Evolutionary conservation across 495 filamentous ascomycete species (phyloP), one percentile per base, ranked within the genome.

Genomic region (Penicillium bialowiezense): DNA sequence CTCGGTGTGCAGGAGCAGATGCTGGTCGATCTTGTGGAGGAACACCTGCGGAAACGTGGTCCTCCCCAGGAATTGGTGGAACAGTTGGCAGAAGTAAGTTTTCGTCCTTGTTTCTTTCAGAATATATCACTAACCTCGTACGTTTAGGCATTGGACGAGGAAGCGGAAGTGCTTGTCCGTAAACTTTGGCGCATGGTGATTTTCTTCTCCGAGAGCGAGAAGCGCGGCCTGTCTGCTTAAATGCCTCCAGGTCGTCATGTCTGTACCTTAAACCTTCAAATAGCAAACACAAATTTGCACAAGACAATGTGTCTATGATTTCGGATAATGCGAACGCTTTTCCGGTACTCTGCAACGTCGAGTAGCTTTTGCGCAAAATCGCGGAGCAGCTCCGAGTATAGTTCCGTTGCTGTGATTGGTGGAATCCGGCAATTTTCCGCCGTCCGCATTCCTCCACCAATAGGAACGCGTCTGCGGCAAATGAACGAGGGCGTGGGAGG

Each of bases 161-260:
- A 97, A 58, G 91, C 91, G 3, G 91, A 96, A 65, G 87, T 85
- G 8, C 72, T 98, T 55, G 93, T 97, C 15, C 92, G 88, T 80
- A 97, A 97, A 70, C 78, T 98, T 21, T 98, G 93, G 93, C 82
- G 93, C 37, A 95, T 97, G 91, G 81, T 96, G 41, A 96, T 97
- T 65, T 97, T 97, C 85, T 97, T 91, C 59, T 92, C 89, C 20
- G 93, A 98, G 71, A 87, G 84, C 59, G 93, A 96, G 81, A 96
- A 93, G 74, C 79, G 90, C 48, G 92, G 93, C 1, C 71, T 95
- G 31, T 89, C 88, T 20, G 82, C 82, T 17, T 89, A 74, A 44
- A 19, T 9, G 9, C 7, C 13, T 41, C 18, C 2, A n/a, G 20
- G 31, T 18, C 18, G n/a, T 31, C 19, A 20, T 34, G 33, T 7